Evolutionary conservation across 257 asterid species (phyloP), one percentile per base, ranked within the genome.

Genomic region (Orobanche coerulescens): DNA sequence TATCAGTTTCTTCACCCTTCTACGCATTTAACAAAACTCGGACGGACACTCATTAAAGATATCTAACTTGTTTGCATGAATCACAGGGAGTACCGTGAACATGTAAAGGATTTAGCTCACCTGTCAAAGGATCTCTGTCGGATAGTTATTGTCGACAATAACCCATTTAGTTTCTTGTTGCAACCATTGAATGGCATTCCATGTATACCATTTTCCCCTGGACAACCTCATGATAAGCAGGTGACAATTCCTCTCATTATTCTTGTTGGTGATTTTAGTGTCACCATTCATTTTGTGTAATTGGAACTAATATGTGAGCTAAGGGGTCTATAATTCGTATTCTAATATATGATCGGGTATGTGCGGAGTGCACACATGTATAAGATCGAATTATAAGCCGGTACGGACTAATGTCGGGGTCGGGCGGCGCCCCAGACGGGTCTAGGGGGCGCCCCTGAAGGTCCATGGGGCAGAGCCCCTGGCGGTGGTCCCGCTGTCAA

Each of bases 141-240:
- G 69, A 76, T 68, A 48, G 98, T 92, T 40, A 84, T 88, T 59
- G 98, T 92, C 36, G 98, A 92, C 81, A 92, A 92, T 71, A 86
- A 92, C 69, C 96, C 98, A 1, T 92, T 88, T 66, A 92, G 98
- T 77, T 92, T 92, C 84, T 70, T 92, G 69, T 72, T 88, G 78
- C 98, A 92, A 77, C 98, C 98, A 44, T 64, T 79, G 40, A 92
- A 92, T 64, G 98, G 98, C 65, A 86, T 88, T 68, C 98, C 98
- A 2, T 88, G 98, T 75, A 73, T 85, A 52, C 82, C 82, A 20
- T 78, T 78, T 68, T 70, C 82, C 67, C 79, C 82, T 6, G 79
- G 77, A 36, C 95, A 92, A 65, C 94, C 95, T 1, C 87, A 78
- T 12, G 96, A 92, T 58, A 78, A 76, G 20, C 95, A 88, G 95